phyloP scores from a whole-genome alignment of 768 basidiomycete species.

The Termitomyces sp. region DNA sequence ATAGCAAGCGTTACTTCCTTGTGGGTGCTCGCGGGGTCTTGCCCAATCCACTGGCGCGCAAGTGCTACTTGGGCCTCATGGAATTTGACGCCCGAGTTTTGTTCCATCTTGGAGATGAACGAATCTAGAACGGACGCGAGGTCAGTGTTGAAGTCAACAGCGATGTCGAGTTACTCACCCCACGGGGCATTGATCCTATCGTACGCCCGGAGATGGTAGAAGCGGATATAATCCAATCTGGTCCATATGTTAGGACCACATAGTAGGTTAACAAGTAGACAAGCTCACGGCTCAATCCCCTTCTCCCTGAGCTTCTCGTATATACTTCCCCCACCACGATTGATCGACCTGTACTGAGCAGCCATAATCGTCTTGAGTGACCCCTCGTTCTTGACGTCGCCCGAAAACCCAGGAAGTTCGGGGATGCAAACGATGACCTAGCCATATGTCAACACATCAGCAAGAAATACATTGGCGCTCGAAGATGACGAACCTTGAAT shows the following conservation, averaged over 20 bases:
- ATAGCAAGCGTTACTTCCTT: slow-evolving; percentile 55
- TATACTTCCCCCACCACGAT: slow-evolving; percentile 82
- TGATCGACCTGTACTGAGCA: slow-evolving; percentile 84
- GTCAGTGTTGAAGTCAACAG: background rate
- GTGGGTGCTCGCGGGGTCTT: slow-evolving; percentile 33
- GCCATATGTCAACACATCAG: background rate
- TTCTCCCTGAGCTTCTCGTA: slow-evolving; percentile 76
- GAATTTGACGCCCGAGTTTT: slow-evolving; percentile 73
- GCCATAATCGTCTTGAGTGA: slow-evolving; percentile 82
- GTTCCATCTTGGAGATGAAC: slow-evolving; percentile 68
- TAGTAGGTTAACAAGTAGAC: background rate
- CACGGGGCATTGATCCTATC: slow-evolving; percentile 83
- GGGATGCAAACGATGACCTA: slow-evolving; percentile 87
- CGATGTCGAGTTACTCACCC: slow-evolving; percentile 30
- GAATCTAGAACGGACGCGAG: slow-evolving; percentile 7
- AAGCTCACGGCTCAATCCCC: slow-evolving; percentile 71
- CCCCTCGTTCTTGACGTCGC: slow-evolving; percentile 65
- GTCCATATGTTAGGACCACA: background rate
- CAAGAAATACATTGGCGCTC: background rate
- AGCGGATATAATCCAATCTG: slow-evolving; percentile 81
- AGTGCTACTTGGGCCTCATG: slow-evolving; percentile 85
- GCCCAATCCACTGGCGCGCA: slow-evolving; percentile 68
- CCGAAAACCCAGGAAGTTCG: slow-evolving; percentile 86
- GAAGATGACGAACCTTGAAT: slow-evolving; percentile 55
- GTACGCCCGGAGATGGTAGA: slow-evolving; percentile 90